A percentile compares a stretch with the other conserved stretches of the same genome.
Conservation (phyloP, 2,329 filamentous ascomycete species). For the Didymella segeticola region DNA sequence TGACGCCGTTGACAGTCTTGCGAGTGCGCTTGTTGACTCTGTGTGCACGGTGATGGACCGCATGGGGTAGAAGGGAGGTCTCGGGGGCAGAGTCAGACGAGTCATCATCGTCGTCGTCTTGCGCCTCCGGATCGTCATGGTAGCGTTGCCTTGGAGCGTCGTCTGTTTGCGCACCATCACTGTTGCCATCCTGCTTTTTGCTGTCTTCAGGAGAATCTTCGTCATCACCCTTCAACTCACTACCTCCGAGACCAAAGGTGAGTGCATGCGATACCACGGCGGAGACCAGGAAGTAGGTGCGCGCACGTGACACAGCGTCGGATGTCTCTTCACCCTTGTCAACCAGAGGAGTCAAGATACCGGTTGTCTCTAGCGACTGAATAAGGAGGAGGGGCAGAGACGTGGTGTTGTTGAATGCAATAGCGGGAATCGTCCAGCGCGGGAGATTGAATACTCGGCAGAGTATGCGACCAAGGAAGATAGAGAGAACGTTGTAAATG, state of each 20-base stretch:
- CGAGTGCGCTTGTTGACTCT: conserved; percentile 46
- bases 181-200: conserved; percentile 18
- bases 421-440: conserved; percentile 60
- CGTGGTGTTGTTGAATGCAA: conserved; percentile 66
- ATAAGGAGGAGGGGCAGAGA: conserved; percentile 60
- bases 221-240: conserved; percentile 59
- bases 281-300: conserved; percentile 71
- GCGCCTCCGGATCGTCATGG: conserved; percentile 22
- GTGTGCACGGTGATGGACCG: conserved; percentile 44
- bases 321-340: conserved; percentile 51
- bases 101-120: conserved; percentile 29
- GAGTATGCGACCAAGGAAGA: conserved; percentile 54
- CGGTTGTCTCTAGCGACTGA: conserved; percentile 61
- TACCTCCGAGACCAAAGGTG: conserved; percentile 69
- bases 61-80: conserved; percentile 59
- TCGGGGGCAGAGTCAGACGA: conserved; percentile 41
- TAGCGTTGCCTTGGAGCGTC: conserved; percentile 9
- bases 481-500: conserved; percentile 57
- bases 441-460: conserved; percentile 58
- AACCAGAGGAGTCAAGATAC: conserved; percentile 60
- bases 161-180: not conserved
- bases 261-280: conserved; percentile 68
- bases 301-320: conserved; percentile 63
- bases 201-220: conserved; percentile 47
- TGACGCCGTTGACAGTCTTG: conserved; percentile 8